A percentile compares a stretch with the other conserved stretches of the same genome.
phyloP scores from a whole-genome alignment of 495 filamentous ascomycete species.

The Coniosporium apollinis region DNA sequence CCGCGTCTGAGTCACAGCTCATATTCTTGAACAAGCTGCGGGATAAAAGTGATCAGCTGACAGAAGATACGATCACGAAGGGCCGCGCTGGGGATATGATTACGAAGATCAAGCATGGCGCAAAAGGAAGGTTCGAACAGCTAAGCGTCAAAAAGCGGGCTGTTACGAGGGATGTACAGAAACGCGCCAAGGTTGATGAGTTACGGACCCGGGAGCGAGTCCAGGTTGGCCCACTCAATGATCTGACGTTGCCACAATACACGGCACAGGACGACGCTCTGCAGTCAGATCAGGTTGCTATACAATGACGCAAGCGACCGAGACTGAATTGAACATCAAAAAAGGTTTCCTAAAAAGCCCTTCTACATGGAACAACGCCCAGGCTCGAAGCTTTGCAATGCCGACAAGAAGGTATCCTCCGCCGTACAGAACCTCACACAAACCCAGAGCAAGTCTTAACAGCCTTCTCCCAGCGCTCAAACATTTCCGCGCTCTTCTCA shows the following conservation, averaged over 20 bases:
- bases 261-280: no score
- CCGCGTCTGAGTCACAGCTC: conserved; percentile 54
- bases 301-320: no score
- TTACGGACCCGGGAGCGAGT: conserved; percentile 36
- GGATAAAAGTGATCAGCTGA: conserved; percentile 36
- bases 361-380: no score
- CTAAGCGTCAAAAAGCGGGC: conserved; percentile 33
- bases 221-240: conserved; percentile 44
- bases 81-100: conserved; percentile 85
- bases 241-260: no score
- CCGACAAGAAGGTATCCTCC: no score
- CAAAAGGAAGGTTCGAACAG: conserved; percentile 46
- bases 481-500: conserved; percentile 48
- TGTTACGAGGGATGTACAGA: conserved; percentile 25
- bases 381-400: no score
- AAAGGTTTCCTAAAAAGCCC: no score
- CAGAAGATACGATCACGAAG: conserved; percentile 43
- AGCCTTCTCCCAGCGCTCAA: conserved; percentile 65
- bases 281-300: no score
- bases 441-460: no score
- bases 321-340: no score
- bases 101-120: conserved; percentile 74
- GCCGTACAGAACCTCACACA: no score
- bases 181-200: conserved; percentile 26
- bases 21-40: conserved; percentile 53